Conservation (phyloP, 2,329 filamentous ascomycete genomes). For the Falciphora oryzae region DNA sequence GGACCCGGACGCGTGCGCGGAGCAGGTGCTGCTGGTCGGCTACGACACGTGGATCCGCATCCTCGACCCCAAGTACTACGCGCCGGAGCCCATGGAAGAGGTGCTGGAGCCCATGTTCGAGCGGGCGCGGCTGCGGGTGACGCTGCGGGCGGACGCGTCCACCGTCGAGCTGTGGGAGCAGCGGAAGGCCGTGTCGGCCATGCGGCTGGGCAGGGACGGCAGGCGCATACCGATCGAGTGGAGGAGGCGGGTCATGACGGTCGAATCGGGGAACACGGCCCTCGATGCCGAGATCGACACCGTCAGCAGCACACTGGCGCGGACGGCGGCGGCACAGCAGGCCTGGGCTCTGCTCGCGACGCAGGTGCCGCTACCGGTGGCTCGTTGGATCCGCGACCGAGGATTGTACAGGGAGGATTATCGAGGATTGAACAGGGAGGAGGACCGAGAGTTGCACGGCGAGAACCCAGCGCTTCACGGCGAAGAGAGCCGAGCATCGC, state of each 20-base stretch:
- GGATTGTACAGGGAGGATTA: conserved; percentile 43
- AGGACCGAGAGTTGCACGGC: no score
- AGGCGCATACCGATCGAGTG: conserved; percentile 49
- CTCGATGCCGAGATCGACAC: conserved; percentile 20
- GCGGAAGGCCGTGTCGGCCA: conserved; percentile 46
- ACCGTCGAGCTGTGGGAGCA: conserved; percentile 55
- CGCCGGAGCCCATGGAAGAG: conserved; percentile 12
- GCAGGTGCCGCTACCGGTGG: conserved; percentile 53
- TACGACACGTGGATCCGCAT: conserved; percentile 73
- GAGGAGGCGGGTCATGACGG: conserved; percentile 54
- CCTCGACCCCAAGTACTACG: conserved; percentile 68
- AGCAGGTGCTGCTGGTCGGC: conserved; percentile 65
- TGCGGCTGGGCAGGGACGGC: conserved; percentile 37
- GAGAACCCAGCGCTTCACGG: no score
- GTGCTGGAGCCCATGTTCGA: conserved; percentile 60
- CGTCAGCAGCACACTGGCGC: conserved; percentile 58
- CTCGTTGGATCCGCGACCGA: conserved; percentile 50
- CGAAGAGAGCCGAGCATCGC: no score
- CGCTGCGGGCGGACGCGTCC: conserved; percentile 53
- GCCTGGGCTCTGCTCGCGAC: conserved; percentile 41
- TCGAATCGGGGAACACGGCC: conserved; percentile 39
- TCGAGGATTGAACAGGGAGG: no score
- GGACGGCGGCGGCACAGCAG: conserved; percentile 44
- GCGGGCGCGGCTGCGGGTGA: conserved; percentile 56
- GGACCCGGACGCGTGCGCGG: conserved; percentile 18